A percentile compares a stretch with the other conserved stretches of the same genome.
These are phyloP conservation scores for Scenedesmus sp. DNA, from an alignment of 163 green algal genomes.

Conservation along the genomic window DNA sequence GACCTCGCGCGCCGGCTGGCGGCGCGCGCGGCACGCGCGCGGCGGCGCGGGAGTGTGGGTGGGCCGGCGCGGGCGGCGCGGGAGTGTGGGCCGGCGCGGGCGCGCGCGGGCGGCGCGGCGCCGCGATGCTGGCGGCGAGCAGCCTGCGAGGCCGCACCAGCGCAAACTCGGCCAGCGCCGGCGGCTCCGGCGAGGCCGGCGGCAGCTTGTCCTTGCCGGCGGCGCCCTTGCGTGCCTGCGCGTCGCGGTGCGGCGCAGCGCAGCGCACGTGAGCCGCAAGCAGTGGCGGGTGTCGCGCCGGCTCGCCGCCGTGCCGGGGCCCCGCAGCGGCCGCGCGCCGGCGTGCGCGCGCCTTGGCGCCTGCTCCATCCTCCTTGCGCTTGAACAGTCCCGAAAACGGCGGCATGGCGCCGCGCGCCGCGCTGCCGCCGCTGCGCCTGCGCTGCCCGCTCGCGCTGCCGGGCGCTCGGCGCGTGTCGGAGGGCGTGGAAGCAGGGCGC, in stretches of 20 bases:
- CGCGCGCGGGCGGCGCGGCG: background rate
- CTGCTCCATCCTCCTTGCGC: slow-evolving; percentile 39
- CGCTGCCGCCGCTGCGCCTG: too few species aligned
- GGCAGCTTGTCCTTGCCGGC: slow-evolving; percentile 25
- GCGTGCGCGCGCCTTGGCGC: background rate
- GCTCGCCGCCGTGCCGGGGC: background rate
- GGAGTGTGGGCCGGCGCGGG: background rate
- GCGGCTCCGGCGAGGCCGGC: slow-evolving; percentile 27
- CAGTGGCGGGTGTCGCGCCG: background rate
- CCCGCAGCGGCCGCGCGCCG: background rate
- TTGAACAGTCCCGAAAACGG: slow-evolving; percentile 31
- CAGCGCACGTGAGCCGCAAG: background rate
- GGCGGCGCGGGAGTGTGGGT: background rate
- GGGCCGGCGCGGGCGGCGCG: background rate
- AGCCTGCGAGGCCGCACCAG: slow-evolving; percentile 56
- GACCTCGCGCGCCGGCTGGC: slow-evolving; percentile 75
- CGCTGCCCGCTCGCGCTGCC: too few species aligned
- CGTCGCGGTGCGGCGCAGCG: background rate
- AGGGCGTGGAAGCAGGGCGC: too few species aligned
- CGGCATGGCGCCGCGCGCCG: too few species aligned
- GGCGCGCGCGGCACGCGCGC: background rate
- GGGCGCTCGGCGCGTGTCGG: too few species aligned
- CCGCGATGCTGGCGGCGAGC: background rate
- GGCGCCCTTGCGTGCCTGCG: slow-evolving; percentile 25
- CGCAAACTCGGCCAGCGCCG: slow-evolving; percentile 69